Percentiles rank a stretch among this genome's conserved stretches.
phyloP scores from a whole-genome alignment of 345 rosid species.

The Zanthoxylum bungeanum region DNA sequence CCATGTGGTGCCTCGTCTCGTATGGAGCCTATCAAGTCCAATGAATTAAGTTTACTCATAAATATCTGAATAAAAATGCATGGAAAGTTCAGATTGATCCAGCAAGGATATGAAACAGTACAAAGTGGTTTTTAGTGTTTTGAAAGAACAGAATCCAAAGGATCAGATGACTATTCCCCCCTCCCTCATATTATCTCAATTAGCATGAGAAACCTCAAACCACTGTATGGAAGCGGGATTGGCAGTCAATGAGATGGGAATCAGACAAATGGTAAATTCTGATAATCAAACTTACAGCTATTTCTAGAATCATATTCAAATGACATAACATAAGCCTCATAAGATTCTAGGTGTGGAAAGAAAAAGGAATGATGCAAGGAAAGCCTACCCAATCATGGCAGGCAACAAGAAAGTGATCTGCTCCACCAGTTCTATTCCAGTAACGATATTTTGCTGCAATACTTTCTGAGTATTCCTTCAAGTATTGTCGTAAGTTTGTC shows the following conservation, averaged over 20 bases:
- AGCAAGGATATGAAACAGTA: neutral
- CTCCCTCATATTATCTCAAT: neutral
- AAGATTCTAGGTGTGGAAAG: neutral
- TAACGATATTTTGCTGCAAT: constrained; percentile 85
- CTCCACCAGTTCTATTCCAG: constrained; percentile 88
- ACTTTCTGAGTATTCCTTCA: constrained; percentile 66
- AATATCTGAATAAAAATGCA: neutral
- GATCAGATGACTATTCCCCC: neutral
- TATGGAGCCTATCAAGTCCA: constrained; percentile 71
- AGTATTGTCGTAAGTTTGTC: constrained; percentile 66
- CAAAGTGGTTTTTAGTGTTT: neutral
- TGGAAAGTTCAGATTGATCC: neutral
- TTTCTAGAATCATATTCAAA: neutral
- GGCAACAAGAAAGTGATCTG: constrained; percentile 93
- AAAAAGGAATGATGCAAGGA: constrained; percentile 8
- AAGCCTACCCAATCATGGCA: constrained; percentile 96
- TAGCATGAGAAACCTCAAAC: neutral
- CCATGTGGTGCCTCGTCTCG: constrained; percentile 99
- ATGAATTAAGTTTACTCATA: neutral
- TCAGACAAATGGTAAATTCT: neutral
- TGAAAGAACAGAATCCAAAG: constrained; percentile 3
- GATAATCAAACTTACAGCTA: constrained; percentile 8
- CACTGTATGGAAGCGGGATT: neutral
- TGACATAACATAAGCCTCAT: constrained; percentile 1
- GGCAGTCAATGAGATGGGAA: neutral